Evolutionary conservation across 169 alveolate species (phyloP).

Genomic region (Plasmodium vinckei): DNA sequence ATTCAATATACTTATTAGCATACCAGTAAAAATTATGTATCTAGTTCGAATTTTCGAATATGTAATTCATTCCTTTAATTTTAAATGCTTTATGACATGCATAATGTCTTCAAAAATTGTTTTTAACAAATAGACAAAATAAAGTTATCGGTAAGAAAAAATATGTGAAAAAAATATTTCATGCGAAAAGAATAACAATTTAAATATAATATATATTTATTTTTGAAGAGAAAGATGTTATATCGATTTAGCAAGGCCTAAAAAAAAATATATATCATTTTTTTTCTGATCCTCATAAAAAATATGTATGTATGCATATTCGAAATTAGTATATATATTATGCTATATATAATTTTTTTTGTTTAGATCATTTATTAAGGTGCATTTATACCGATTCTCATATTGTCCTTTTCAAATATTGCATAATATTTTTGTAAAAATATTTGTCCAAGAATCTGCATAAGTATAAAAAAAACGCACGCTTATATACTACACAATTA

Average conservation of each 20-base stretch:
- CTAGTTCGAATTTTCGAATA: too few relatives aligned
- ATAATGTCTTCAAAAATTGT: background rate
- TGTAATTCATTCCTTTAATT: conserved; percentile 1
- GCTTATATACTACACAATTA: background rate
- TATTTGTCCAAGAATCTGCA: conserved; percentile 75
- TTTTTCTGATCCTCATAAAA: too few relatives aligned
- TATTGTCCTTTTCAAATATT: conserved; percentile 74
- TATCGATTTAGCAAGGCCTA: conserved; percentile 69
- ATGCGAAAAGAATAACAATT: conserved; percentile 1
- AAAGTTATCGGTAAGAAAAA: background rate
- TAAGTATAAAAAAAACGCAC: background rate
- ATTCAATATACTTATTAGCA: background rate
- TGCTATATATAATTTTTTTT: conserved; percentile 1
- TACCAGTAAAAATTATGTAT: too few relatives aligned
- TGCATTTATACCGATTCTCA: conserved; percentile 57
- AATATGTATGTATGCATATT: too few relatives aligned
- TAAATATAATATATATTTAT: conserved; percentile 4
- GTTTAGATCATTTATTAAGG: background rate
- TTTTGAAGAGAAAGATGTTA: conserved; percentile 1
- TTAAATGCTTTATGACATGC: conserved; percentile 1
- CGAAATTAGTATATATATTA: background rate
- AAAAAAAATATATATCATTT: background rate
- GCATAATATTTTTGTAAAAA: conserved; percentile 75
- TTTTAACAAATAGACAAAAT: conserved; percentile 46
- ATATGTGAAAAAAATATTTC: conserved; percentile 8